phyloP scores from a whole-genome alignment of 2,329 filamentous ascomycete species.

The Acrocalymma vagum region DNA sequence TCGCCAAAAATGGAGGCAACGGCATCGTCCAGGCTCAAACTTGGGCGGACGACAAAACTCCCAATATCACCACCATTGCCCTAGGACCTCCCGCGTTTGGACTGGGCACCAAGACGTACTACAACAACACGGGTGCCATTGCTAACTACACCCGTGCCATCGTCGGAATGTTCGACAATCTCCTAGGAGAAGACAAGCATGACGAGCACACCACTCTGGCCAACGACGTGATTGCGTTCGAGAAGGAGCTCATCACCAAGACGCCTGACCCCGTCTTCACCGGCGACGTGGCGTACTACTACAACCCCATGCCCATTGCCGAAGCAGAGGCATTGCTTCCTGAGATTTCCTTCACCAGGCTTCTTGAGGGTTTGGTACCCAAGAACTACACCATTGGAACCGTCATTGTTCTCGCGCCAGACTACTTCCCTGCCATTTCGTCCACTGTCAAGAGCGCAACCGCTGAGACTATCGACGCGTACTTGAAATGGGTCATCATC shows the following conservation, averaged over 20 bases:
- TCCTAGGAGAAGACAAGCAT: slow-evolving; percentile 6
- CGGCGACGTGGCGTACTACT: slow-evolving; percentile 69
- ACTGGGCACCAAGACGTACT: slow-evolving; percentile 32
- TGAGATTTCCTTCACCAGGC: slow-evolving; percentile 59
- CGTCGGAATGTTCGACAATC: slow-evolving; percentile 10
- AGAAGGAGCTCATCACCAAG: slow-evolving; percentile 65
- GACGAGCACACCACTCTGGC: slow-evolving; percentile 8
- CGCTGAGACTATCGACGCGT: slow-evolving; percentile 64
- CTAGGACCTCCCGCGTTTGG: slow-evolving; percentile 55
- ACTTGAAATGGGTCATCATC: slow-evolving; percentile 69
- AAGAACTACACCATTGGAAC: slow-evolving; percentile 58
- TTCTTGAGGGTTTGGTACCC: slow-evolving; percentile 62
- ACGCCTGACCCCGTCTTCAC: slow-evolving; percentile 64
- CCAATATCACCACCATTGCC: slow-evolving; percentile 48
- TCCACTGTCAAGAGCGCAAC: slow-evolving; percentile 61
- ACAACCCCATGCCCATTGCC: slow-evolving; percentile 66
- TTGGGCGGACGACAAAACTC: slow-evolving; percentile 4
- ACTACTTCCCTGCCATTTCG: slow-evolving; percentile 66
- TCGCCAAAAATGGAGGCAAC: slow-evolving; percentile 50
- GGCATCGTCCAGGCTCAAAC: slow-evolving; percentile 4
- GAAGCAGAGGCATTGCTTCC: slow-evolving; percentile 64
- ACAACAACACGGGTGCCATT: slow-evolving; percentile 27
- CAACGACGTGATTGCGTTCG: slow-evolving; percentile 51
- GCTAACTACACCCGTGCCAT: slow-evolving; percentile 38
- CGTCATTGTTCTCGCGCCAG: slow-evolving; percentile 66